Conservation (phyloP, 2,329 filamentous ascomycete species). For the Colletotrichum spaethianum region DNA sequence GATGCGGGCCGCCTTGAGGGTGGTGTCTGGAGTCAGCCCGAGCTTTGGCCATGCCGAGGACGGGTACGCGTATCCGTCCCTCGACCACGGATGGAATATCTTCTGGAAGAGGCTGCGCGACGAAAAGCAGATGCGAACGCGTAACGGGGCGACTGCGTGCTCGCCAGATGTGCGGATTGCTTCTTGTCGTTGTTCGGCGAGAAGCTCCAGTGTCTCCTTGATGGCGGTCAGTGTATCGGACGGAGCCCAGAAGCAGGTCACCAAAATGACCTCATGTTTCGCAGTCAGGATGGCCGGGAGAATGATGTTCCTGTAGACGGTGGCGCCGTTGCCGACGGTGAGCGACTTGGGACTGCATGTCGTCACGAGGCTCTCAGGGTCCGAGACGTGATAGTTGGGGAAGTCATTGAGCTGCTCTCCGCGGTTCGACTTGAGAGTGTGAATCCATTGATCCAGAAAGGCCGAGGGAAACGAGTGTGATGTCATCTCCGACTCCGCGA, state of each 20-base stretch:
- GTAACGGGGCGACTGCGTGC: constrained; percentile 55
- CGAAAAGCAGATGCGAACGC: constrained; percentile 83
- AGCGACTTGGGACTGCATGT: constrained; percentile 64
- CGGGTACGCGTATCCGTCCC: constrained; percentile 73
- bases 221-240: constrained; percentile 74
- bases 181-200: constrained; percentile 66
- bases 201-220: constrained; percentile 67
- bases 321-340: constrained; percentile 70
- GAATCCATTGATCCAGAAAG: constrained; percentile 56
- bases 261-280: constrained; percentile 77
- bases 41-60: constrained; percentile 73
- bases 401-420: constrained; percentile 58
- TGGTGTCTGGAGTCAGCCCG: constrained; percentile 71
- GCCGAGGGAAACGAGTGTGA: constrained; percentile 51
- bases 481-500: constrained; percentile 30
- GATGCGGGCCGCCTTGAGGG: constrained; percentile 70
- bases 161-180: constrained; percentile 49
- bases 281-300: constrained; percentile 74
- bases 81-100: constrained; percentile 77
- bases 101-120: constrained; percentile 82
- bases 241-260: constrained; percentile 86
- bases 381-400: constrained; percentile 62
- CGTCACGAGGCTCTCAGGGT: constrained; percentile 63
- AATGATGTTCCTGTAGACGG: constrained; percentile 68
- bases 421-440: constrained; percentile 44